These are phyloP conservation scores for Neltuma alba DNA, from an alignment of 306 rosid genomes.

Conservation along the genomic window DNA sequence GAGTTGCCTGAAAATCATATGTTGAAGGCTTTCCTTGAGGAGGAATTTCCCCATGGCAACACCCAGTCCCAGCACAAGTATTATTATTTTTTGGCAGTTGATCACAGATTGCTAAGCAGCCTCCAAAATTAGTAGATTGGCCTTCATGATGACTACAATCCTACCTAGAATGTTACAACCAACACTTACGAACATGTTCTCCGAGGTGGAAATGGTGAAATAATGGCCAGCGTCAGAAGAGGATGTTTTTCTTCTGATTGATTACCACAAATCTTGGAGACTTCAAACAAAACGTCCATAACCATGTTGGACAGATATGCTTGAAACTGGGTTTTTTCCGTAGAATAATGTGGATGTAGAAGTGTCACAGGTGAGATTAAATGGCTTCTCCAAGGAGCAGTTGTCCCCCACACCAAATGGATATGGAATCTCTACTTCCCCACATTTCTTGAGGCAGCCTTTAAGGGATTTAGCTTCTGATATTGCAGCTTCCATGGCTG, in stretches of 20 bases:
- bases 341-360: not conserved
- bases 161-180: slow-evolving; percentile 25
- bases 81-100: not conserved
- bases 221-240: too few species aligned
- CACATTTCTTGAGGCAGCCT: too few species aligned
- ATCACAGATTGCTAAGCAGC: slow-evolving; percentile 16
- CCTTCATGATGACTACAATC: not conserved
- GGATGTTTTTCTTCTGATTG: too few species aligned
- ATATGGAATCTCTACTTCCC: too few species aligned
- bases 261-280: too few species aligned
- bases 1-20: fast-evolving
- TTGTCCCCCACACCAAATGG: too few species aligned
- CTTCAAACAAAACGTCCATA: not conserved
- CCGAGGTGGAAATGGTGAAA: not conserved
- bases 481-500: too few species aligned
- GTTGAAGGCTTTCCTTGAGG: too few species aligned
- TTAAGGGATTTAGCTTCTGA: too few species aligned
- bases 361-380: not conserved
- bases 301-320: not conserved
- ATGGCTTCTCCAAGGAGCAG: not conserved
- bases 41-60: slow-evolving; percentile 28
- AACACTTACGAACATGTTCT: slow-evolving; percentile 25
- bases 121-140: not conserved
- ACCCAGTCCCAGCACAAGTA: slow-evolving; percentile 24
- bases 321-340: too few species aligned